Conservation (phyloP, 345 rosid species). For the Eutrema yunnanense region DNA sequence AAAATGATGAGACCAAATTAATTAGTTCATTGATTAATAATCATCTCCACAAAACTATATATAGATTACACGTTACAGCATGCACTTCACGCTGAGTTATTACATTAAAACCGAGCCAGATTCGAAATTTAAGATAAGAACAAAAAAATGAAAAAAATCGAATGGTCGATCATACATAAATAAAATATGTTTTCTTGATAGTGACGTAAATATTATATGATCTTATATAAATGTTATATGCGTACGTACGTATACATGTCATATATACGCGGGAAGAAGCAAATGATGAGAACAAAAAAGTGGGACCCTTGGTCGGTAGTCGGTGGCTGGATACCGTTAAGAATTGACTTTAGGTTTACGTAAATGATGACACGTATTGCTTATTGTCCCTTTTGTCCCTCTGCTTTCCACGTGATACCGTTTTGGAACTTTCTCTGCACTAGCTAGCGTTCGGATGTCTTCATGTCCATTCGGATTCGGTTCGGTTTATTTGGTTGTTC, state of each 20-base stretch:
- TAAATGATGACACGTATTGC: conserved; percentile 5
- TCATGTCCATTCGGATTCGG: no score
- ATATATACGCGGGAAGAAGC: not conserved
- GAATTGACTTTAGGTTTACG: conserved; percentile 14
- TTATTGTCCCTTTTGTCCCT: not conserved
- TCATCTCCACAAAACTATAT: not conserved
- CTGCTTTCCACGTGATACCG: not conserved
- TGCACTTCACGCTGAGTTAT: not conserved
- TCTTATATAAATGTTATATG: not conserved
- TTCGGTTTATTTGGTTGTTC: no score
- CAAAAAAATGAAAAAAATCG: not conserved
- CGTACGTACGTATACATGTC: conserved; percentile 4
- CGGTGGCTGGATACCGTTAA: conserved; percentile 21
- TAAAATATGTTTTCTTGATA: not conserved
- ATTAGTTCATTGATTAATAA: not conserved
- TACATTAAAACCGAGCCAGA: not conserved
- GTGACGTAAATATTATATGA: not conserved
- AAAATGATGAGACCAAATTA: not conserved
- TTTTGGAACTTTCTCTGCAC: not conserved
- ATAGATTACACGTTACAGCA: not conserved
- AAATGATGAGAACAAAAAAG: not conserved
- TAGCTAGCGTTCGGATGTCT: no score
- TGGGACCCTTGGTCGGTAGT: conserved; percentile 18
- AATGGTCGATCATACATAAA: not conserved
- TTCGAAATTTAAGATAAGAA: not conserved